Conservation (phyloP, 345 rosid genomes). For the Geranium brycei region DNA sequence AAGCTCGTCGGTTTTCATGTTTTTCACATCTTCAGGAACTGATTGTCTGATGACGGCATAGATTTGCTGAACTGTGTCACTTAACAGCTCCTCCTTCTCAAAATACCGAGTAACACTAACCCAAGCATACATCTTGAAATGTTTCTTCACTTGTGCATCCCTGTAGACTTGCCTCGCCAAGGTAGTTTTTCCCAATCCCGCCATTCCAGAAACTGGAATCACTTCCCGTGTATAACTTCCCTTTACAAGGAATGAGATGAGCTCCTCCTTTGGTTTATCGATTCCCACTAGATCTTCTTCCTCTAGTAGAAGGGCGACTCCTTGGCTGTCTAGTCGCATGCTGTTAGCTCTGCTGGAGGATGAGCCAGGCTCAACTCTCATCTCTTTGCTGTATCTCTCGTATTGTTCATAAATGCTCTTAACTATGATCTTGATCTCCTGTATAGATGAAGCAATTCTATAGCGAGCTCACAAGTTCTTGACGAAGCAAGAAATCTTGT, state of each 20-base stretch:
- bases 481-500: not conserved
- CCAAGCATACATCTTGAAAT: slow-evolving; percentile 11
- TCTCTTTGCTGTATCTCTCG: slow-evolving; percentile 6
- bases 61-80: slow-evolving; percentile 9
- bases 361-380: slow-evolving; percentile 7
- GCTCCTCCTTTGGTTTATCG: slow-evolving; percentile 10
- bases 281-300: slow-evolving; percentile 19
- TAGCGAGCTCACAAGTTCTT: slow-evolving; percentile 7
- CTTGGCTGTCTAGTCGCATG: slow-evolving; percentile 2
- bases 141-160: slow-evolving; percentile 13
- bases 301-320: slow-evolving; percentile 22
- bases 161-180: slow-evolving; percentile 12
- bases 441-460: slow-evolving; percentile 7
- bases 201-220: slow-evolving; percentile 16
- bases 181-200: slow-evolving; percentile 17
- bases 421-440: slow-evolving; percentile 12
- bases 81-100: slow-evolving; percentile 10
- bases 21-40: slow-evolving; percentile 1
- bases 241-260: slow-evolving; percentile 7
- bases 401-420: slow-evolving; percentile 8
- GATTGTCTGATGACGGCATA: not conserved
- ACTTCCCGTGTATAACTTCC: slow-evolving; percentile 9
- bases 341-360: slow-evolving; percentile 2
- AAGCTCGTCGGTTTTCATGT: slow-evolving; percentile 1
- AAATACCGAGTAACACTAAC: slow-evolving; percentile 9